Evolutionary conservation across 441 rosid genomes (phyloP), one percentile per base, ranked within the genome.

Genomic region (Bruguiera hainesii): DNA sequence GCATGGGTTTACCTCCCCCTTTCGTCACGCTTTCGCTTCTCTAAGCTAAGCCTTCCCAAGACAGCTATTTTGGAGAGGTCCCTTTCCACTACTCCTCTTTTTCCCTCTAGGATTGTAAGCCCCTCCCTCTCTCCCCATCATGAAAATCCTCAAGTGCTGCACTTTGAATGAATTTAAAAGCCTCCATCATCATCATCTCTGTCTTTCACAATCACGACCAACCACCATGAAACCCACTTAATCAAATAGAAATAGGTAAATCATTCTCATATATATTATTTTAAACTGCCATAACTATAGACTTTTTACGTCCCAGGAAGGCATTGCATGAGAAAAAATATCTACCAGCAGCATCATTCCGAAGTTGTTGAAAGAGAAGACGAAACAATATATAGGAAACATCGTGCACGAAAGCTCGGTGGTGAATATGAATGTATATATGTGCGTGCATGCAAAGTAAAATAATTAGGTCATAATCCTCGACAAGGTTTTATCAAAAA

Each of bases 271-370:
- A 0, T 9, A 37, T 3, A 13, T 42, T 42, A 11, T 13, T 13
- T 2, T 15, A 67, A 48, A 33, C 29, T 57, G 18, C 29, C 56
- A 62, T 56, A 50, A 50, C 59, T 18, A 21, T 20, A 2, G 46
- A 33, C 73, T 71, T 69, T 85, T 87, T 82, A 91, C 96, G 96
- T 91, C 71, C 90, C 78, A 77, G 74, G 80, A 88, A 88, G 87
- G 90, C 88, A 87, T 88, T 94, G 96, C 96, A 89, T 94, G 98
- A 84, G 73, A 74, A 60, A 61, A 77, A 80, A 76, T 26, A 79
- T 78, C 81, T 90, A 73, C 85, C 88, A 85, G 75, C 86, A 81
- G 84, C 83, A 89, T 89, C 89, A 89, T 89, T 86, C 81, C 87
- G 26, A 73, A 79, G 61, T 72, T 65, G 82, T 80, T 76, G 85